These are phyloP conservation scores for Melampsora abietis-canadensis DNA, from an alignment of 1,284 basidiomycete genomes.

Conservation along the genomic window DNA sequence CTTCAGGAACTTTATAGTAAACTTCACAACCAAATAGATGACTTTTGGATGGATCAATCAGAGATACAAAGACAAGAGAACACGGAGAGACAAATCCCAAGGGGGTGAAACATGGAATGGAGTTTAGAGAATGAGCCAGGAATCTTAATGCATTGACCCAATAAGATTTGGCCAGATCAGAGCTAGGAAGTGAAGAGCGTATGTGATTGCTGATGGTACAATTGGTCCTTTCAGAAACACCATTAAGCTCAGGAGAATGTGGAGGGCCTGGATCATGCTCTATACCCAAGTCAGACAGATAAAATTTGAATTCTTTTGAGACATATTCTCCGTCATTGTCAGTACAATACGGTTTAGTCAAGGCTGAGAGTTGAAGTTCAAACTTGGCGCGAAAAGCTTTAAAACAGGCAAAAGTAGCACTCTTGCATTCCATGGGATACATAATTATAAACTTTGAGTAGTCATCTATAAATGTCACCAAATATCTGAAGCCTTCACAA, in stretches of 20 bases:
- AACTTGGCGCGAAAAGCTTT: constrained; percentile 51
- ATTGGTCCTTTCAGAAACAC: constrained; percentile 51
- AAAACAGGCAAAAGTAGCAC: constrained; percentile 46
- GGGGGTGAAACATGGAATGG: not conserved
- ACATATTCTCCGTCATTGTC: constrained; percentile 54
- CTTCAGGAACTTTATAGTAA: constrained; percentile 4
- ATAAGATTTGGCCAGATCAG: not conserved
- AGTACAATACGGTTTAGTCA: constrained; percentile 52
- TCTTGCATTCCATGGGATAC: constrained; percentile 14
- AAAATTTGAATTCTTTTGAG: constrained; percentile 48
- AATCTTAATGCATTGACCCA: constrained; percentile 10
- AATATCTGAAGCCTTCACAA: not conserved
- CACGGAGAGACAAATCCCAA: not conserved
- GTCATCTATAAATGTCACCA: not conserved
- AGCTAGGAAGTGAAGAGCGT: not conserved
- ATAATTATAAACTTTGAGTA: constrained; percentile 20
- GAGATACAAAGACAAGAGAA: not conserved
- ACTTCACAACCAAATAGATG: constrained; percentile 23
- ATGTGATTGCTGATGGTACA: constrained; percentile 46
- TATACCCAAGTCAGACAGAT: constrained; percentile 52
- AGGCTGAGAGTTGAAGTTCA: constrained; percentile 47
- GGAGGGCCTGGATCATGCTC: constrained; percentile 53
- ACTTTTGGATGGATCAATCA: not conserved
- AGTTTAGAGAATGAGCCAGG: not conserved
- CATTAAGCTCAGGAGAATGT: constrained; percentile 53